These are phyloP conservation scores for Gryganskiella cystojenkinii DNA, from an alignment of 192 early-diverging fungal genomes.

Conservation along the genomic window DNA sequence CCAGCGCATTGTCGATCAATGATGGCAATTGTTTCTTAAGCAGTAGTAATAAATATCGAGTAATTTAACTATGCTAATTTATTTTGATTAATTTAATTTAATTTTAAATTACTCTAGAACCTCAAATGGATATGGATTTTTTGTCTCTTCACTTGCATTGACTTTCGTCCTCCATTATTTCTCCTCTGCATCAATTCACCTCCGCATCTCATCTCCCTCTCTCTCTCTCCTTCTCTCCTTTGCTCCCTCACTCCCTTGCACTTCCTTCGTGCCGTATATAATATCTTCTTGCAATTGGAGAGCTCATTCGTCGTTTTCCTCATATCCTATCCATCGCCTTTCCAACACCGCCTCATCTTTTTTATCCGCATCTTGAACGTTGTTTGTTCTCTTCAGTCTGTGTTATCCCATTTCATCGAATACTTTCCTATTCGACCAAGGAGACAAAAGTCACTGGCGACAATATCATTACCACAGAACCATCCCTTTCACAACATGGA, in stretches of 20 bases:
- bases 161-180: background rate
- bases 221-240: background rate
- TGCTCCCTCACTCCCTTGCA: background rate
- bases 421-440: background rate
- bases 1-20: no score
- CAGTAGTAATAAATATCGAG: no score
- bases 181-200: background rate
- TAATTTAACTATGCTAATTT: no score
- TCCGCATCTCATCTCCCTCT: background rate
- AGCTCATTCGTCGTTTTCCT: no score
- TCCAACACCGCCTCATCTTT: background rate
- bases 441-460: background rate
- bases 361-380: background rate
- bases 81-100: no score
- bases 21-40: no score
- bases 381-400: background rate
- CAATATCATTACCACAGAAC: background rate
- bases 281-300: no score
- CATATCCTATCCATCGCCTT: background rate
- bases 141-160: background rate
- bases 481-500: background rate
- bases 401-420: background rate
- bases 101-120: no score
- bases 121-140: no score
- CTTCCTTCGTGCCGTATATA: background rate